Percentiles rank a stretch among this genome's conserved stretches.
Conservation (phyloP, 805 yeast genomes). For the Grigorovia humatica region DNA sequence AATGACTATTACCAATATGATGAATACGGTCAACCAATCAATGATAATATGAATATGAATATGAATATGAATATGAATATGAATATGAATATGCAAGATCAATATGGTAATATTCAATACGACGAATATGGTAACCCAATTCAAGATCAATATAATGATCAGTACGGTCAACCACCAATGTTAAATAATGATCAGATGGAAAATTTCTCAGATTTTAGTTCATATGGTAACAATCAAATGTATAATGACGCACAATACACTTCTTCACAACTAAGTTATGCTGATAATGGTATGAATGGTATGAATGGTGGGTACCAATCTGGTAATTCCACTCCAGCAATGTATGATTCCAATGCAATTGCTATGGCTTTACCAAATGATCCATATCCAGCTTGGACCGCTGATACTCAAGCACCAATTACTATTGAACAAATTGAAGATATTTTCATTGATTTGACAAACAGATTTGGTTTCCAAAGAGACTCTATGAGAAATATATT, state of each 20-base stretch:
- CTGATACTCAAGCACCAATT: slow-evolving; percentile 84
- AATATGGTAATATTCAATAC: not conserved
- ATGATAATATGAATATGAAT: slow-evolving; percentile 1
- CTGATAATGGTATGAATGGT: slow-evolving; percentile 30
- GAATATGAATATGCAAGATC: not conserved
- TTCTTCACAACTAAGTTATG: slow-evolving; percentile 81
- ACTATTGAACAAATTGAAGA: slow-evolving; percentile 80
- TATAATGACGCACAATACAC: slow-evolving; percentile 41
- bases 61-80: not conserved
- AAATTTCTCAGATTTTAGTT: slow-evolving; percentile 57
- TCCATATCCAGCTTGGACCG: slow-evolving; percentile 99
- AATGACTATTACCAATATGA: slow-evolving; percentile 1
- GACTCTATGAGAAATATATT: slow-evolving; percentile 88
- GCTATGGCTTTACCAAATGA: slow-evolving; percentile 70
- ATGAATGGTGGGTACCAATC: slow-evolving; percentile 27
- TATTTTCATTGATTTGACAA: slow-evolving; percentile 70
- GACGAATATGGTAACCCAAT: slow-evolving; percentile 24
- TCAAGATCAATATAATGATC: slow-evolving; percentile 3
- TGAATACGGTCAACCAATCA: slow-evolving; percentile 25
- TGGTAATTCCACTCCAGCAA: slow-evolving; percentile 93
- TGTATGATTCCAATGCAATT: slow-evolving; percentile 51
- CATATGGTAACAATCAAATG: slow-evolving; percentile 42
- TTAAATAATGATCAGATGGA: slow-evolving; percentile 35
- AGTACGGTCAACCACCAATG: slow-evolving; percentile 26
- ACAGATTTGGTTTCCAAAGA: slow-evolving; percentile 83